phyloP scores from a whole-genome alignment of 2,329 filamentous ascomycete genomes.

The Talaromyces rugulosus region DNA sequence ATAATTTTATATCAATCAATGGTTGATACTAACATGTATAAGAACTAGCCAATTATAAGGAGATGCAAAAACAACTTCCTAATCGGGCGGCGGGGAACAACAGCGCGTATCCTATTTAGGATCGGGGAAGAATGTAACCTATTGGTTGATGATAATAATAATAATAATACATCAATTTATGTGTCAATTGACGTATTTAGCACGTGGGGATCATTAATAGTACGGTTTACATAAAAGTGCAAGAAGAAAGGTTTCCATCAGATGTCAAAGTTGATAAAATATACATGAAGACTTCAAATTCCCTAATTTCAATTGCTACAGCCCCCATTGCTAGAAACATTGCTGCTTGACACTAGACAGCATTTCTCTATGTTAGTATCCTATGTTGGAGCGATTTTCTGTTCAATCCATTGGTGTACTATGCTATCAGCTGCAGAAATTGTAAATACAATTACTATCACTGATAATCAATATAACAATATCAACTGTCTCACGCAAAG shows the following conservation, averaged over 20 bases:
- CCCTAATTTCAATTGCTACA: no score
- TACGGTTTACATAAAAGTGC: background rate
- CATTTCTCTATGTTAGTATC: no score
- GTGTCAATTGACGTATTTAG: background rate
- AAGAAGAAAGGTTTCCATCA: background rate
- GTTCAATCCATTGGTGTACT: no score
- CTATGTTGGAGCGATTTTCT: no score
- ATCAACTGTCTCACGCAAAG: no score
- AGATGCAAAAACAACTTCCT: background rate
- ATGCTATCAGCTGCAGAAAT: no score
- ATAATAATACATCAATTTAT: background rate
- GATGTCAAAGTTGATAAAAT: background rate
- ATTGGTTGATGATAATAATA: background rate
- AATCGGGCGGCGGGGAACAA: background rate
- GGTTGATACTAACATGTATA: background rate
- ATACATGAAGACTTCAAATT: no score
- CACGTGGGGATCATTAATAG: background rate
- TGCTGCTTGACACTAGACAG: no score
- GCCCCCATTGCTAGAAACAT: no score
- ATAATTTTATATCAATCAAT: background rate
- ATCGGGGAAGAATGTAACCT: background rate
- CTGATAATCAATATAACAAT: no score
- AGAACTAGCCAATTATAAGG: background rate
- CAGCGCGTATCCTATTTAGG: background rate
- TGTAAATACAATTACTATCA: no score